Percentiles rank a stretch among this genome's conserved stretches.
phyloP scores from a whole-genome alignment of 441 rosid genomes.

The Populus tomentosa region DNA sequence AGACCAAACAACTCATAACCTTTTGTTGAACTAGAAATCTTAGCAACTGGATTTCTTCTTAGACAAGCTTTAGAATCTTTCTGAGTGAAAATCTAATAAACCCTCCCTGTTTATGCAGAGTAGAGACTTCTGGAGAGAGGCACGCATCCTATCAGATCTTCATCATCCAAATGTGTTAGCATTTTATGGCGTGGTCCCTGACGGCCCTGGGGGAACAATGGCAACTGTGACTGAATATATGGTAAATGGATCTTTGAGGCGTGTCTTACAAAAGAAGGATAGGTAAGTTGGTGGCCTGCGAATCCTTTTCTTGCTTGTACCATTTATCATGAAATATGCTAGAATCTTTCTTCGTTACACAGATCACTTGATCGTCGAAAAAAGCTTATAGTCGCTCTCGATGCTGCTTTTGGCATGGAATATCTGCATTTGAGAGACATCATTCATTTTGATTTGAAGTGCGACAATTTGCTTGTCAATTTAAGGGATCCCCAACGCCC shows the following conservation, averaged over 20 bases:
- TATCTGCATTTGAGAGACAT: constrained; percentile 77
- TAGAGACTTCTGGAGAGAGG: constrained; percentile 98
- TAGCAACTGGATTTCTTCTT: not conserved
- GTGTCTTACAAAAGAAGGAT: constrained; percentile 80
- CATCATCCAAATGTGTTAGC: constrained; percentile 97
- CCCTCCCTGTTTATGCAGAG: constrained; percentile 34
- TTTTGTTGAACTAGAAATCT: not conserved
- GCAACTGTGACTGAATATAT: constrained; percentile 93
- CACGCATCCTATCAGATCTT: constrained; percentile 79
- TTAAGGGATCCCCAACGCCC: constrained; percentile 86
- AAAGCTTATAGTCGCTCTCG: constrained; percentile 72
- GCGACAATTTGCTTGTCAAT: constrained; percentile 87
- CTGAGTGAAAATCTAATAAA: constrained; percentile 1
- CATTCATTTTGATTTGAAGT: constrained; percentile 93
- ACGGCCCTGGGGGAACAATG: constrained; percentile 94
- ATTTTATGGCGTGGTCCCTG: constrained; percentile 93
- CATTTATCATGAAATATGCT: not conserved
- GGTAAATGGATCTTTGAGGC: constrained; percentile 98
- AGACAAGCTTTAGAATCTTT: not conserved
- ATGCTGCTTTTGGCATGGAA: constrained; percentile 98
- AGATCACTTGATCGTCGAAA: constrained; percentile 75
- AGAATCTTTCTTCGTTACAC: constrained; percentile 19
- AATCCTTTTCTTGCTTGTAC: not conserved
- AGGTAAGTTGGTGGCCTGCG: constrained; percentile 37
- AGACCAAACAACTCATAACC: not conserved